phyloP scores from a whole-genome alignment of 1,139 yeast genomes.

The Debaryomyces sp. region DNA sequence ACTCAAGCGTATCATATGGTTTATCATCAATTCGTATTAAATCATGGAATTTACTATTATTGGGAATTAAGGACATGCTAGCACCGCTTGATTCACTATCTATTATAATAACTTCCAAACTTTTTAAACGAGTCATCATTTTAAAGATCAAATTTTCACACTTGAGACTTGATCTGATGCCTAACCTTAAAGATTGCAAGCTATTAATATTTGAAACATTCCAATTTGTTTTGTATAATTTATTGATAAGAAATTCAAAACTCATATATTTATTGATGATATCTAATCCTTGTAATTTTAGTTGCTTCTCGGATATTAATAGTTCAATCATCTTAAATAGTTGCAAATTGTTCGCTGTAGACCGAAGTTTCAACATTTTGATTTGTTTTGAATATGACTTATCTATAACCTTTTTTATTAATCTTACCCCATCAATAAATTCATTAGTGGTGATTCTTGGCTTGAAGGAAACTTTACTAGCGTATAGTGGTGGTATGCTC shows the following conservation, averaged over 20 bases:
- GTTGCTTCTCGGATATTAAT: conserved; percentile 24
- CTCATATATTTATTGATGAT: conserved; percentile 27
- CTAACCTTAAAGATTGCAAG: conserved; percentile 26
- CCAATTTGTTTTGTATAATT: conserved; percentile 32
- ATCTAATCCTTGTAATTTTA: conserved; percentile 27
- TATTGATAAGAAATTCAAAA: conserved; percentile 28
- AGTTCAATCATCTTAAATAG: conserved; percentile 28
- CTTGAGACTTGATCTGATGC: conserved; percentile 29
- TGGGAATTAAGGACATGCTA: conserved; percentile 23
- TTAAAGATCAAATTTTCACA: conserved; percentile 26
- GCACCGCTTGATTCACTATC: conserved; percentile 17
- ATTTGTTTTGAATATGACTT: conserved; percentile 21
- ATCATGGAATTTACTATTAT: conserved; percentile 21
- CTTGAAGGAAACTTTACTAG: conserved; percentile 25
- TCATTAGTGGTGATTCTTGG: conserved; percentile 29
- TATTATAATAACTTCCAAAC: conserved; percentile 24
- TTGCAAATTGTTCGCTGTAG: conserved; percentile 26
- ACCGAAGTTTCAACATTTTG: conserved; percentile 25
- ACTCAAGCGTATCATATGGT: conserved; percentile 17
- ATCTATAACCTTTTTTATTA: conserved; percentile 27
- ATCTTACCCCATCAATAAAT: conserved; percentile 29
- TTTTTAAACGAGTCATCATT: conserved; percentile 30
- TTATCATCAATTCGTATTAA: conserved; percentile 7
- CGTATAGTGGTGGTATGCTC: conserved; percentile 30
- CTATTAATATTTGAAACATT: conserved; percentile 23